These are phyloP conservation scores for Fusarium floridanum DNA, from an alignment of 2,329 filamentous ascomycete species.

Conservation along the genomic window DNA sequence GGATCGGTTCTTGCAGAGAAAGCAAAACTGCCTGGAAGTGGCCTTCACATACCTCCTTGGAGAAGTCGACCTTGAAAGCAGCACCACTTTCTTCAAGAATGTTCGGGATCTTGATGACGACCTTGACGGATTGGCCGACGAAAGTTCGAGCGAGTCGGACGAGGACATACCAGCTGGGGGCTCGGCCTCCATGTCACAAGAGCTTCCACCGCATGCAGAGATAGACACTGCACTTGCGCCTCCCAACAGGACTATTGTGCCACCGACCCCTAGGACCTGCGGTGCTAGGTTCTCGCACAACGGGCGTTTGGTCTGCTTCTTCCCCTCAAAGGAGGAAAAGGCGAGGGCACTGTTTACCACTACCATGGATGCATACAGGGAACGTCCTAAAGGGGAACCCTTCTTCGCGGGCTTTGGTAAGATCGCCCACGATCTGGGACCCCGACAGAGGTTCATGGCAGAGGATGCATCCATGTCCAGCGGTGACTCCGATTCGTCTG, in stretches of 20 bases:
- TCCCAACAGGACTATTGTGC: constrained; percentile 64
- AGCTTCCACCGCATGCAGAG: constrained; percentile 67
- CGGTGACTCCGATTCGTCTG: constrained; percentile 64
- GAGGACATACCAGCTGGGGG: constrained; percentile 65
- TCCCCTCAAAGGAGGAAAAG: constrained; percentile 75
- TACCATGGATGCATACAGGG: constrained; percentile 59
- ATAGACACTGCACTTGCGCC: constrained; percentile 66
- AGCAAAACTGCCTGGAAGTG: constrained; percentile 72
- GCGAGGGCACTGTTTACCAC: constrained; percentile 64
- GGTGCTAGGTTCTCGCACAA: constrained; percentile 73
- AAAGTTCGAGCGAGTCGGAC: constrained; percentile 89
- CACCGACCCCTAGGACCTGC: constrained; percentile 69
- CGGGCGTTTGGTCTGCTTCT: constrained; percentile 75
- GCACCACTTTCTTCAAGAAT: constrained; percentile 72
- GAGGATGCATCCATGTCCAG: constrained; percentile 67
- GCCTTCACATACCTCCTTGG: constrained; percentile 74
- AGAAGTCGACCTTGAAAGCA: constrained; percentile 71
- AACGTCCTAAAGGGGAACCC: constrained; percentile 66
- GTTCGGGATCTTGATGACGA: constrained; percentile 73
- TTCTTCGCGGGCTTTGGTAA: constrained; percentile 70
- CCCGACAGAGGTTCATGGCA: constrained; percentile 59
- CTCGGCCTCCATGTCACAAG: constrained; percentile 72
- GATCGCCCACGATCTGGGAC: constrained; percentile 64
- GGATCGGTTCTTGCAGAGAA: constrained; percentile 66
- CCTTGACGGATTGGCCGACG: constrained; percentile 71